phyloP scores from a whole-genome alignment of 805 yeast species.

The Metschnikowia arizonensis region DNA sequence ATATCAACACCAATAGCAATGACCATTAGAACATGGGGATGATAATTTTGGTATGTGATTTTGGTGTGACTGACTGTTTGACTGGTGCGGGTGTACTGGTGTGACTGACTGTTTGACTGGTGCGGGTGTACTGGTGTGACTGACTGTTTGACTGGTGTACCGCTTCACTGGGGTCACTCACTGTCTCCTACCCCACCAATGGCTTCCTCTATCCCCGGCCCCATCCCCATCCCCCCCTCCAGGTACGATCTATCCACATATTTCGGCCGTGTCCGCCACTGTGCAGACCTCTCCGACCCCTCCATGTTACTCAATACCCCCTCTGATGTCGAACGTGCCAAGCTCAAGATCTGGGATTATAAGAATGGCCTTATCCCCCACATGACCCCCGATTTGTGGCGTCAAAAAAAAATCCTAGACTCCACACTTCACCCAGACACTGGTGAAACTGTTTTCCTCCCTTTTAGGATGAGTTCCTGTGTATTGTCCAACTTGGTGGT shows the following conservation, averaged over 20 bases:
- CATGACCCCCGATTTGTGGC: constrained; percentile 84
- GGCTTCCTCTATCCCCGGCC: constrained; percentile 90
- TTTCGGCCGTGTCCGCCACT: constrained; percentile 92
- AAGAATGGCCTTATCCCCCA: constrained; percentile 59
- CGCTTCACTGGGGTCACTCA: too few relatives aligned
- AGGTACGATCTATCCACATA: constrained; percentile 76
- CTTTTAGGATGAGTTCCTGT: constrained; percentile 96
- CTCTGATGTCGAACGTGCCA: constrained; percentile 60
- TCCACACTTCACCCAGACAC: constrained; percentile 96
- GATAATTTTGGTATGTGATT: not conserved
- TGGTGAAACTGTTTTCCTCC: constrained; percentile 86
- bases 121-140: too few relatives aligned
- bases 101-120: too few relatives aligned
- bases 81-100: not conserved
- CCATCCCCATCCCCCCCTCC: constrained; percentile 74
- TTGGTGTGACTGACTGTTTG: too few relatives aligned
- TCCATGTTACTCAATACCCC: constrained; percentile 74
- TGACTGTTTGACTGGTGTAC: too few relatives aligned
- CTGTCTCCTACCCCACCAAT: too few relatives aligned
- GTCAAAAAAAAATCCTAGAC: constrained; percentile 80
- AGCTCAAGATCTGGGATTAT: constrained; percentile 62
- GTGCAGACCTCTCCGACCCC: constrained; percentile 92
- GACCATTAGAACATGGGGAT: not conserved
- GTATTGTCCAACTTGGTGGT: constrained; percentile 91
- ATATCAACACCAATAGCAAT: constrained; percentile 59